These are phyloP conservation scores for Solanum virginianum DNA, from an alignment of 257 asterid genomes.

Conservation along the genomic window DNA sequence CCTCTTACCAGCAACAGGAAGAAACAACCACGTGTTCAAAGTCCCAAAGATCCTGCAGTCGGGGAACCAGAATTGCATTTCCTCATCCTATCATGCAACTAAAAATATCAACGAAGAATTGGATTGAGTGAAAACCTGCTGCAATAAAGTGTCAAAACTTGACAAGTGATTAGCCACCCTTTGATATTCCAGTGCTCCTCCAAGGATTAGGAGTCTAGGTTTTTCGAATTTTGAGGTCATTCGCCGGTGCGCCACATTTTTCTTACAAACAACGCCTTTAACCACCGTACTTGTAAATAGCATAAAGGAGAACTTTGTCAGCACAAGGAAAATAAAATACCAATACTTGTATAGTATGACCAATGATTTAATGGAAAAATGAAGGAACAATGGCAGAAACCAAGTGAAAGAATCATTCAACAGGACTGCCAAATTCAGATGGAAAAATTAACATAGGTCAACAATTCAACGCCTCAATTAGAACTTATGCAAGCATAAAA, in stretches of 20 bases:
- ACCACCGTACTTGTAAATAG: conserved; percentile 45
- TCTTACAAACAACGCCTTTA: conserved; percentile 90
- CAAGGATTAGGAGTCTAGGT: conserved; percentile 77
- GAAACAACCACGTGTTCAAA: neutral
- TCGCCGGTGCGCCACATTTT: conserved; percentile 91
- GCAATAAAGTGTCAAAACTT: conserved; percentile 89
- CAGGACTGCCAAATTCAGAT: neutral
- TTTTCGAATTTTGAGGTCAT: conserved; percentile 81
- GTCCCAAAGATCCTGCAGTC: neutral
- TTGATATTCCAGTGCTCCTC: conserved; percentile 97
- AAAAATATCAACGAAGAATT: neutral
- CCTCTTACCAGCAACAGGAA: neutral
- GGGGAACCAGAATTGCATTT: neutral
- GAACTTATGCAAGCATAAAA: neutral
- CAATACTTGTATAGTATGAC: neutral
- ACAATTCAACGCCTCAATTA: neutral
- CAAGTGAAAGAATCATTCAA: neutral
- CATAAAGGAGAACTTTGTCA: conserved; percentile 12
- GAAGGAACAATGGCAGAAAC: neutral
- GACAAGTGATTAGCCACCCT: conserved; percentile 85
- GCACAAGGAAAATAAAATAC: conserved; percentile 2
- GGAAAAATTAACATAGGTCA: neutral
- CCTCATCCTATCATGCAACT: neutral
- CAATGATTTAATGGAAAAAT: neutral
- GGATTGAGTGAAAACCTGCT: conserved; percentile 50